A percentile compares a stretch with the other conserved stretches of the same genome.
These are phyloP conservation scores for Diospyros lotus DNA, from an alignment of 148 eudicot species.

Conservation along the genomic window DNA sequence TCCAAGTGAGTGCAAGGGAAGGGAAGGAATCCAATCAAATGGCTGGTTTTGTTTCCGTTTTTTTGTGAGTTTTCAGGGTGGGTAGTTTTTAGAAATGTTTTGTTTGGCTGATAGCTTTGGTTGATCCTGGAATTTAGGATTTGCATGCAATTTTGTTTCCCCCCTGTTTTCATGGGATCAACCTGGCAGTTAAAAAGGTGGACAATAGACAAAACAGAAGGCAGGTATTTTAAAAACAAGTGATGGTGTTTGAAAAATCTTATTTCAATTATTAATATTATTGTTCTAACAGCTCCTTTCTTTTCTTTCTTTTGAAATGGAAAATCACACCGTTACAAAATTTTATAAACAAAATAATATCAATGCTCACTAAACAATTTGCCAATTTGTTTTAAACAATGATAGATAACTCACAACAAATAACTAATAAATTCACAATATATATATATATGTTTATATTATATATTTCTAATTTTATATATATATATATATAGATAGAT, in stretches of 20 bases:
- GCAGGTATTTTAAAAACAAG: neutral
- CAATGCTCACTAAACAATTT: too few species aligned
- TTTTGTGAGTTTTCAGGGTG: neutral
- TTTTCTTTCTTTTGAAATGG: too few species aligned
- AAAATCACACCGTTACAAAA: too few species aligned
- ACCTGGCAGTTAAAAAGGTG: neutral
- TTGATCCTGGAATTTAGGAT: constrained; percentile 37
- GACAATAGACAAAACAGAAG: neutral
- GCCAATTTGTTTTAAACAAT: too few species aligned
- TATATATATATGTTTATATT: too few species aligned
- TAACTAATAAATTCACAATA: too few species aligned
- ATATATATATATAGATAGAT: too few species aligned
- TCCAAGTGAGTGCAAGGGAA: neutral
- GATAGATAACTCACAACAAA: too few species aligned
- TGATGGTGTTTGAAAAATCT: neutral
- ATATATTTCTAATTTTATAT: too few species aligned
- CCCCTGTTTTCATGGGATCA: constrained; percentile 18
- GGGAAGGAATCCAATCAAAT: constrained; percentile 14
- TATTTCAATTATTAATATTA: too few species aligned
- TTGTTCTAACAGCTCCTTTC: too few species aligned
- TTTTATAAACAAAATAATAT: too few species aligned
- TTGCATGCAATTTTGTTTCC: neutral
- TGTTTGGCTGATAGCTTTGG: constrained; percentile 26
- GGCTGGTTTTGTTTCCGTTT: constrained; percentile 8
- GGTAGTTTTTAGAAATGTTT: constrained; percentile 21